A percentile compares a stretch with the other conserved stretches of the same genome.
Evolutionary conservation across 768 basidiomycete species (phyloP).

Genomic region (Psilocybe cubensis): DNA sequence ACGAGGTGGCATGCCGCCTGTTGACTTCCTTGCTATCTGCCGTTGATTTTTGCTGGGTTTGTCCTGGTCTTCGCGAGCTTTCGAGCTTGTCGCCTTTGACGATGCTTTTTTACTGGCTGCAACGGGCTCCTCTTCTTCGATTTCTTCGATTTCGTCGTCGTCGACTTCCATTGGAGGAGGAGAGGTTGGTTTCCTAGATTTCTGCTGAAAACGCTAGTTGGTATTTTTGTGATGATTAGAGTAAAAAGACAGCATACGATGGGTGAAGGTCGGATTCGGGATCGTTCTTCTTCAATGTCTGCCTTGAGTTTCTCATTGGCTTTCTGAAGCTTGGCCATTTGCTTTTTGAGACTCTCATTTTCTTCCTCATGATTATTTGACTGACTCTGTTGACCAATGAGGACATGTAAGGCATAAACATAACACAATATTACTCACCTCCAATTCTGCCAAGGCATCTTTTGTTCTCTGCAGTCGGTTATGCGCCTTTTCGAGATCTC

Average conservation of each 20-base stretch:
- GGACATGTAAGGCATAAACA: too few species aligned
- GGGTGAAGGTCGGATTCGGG: conserved; percentile 29
- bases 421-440: too few species aligned
- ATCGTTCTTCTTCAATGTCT: not conserved
- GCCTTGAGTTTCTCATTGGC: not conserved
- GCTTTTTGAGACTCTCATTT: not conserved
- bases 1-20: conserved; percentile 14
- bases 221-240: not conserved
- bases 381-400: not conserved
- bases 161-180: conserved; percentile 13
- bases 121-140: conserved; percentile 2
- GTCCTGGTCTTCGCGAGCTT: conserved; percentile 10
- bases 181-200: too few species aligned
- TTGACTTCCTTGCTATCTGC: conserved; percentile 23
- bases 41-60: not conserved
- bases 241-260: conserved; percentile 6
- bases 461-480: conserved; percentile 35
- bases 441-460: conserved; percentile 42
- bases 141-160: not conserved
- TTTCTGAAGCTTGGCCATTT: not conserved
- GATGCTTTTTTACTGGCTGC: conserved; percentile 5
- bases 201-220: too few species aligned
- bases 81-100: conserved; percentile 3
- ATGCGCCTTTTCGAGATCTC: conserved; percentile 31
- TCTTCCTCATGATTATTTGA: not conserved